phyloP scores from a whole-genome alignment of 495 filamentous ascomycete species.

The Lasiosphaeria ovina region DNA sequence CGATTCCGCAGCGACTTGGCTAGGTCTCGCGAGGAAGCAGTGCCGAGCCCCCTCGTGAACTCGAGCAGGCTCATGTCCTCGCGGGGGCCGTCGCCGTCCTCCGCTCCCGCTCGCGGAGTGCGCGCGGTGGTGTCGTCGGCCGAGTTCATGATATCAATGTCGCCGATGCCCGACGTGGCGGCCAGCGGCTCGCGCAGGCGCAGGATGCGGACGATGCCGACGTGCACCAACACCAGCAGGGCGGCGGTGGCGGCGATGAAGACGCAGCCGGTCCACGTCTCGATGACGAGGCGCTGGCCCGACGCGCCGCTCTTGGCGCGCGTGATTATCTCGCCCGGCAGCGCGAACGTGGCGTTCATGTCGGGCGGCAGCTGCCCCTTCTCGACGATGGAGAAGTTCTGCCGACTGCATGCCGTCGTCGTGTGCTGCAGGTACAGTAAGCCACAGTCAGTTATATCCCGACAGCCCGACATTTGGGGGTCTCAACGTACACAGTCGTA shows the following conservation, averaged over 20 bases:
- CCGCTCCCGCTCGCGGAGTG: too few species aligned
- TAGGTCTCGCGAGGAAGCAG: too few species aligned
- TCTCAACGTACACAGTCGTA: too few species aligned
- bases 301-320: conserved; percentile 14
- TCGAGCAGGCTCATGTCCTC: too few species aligned
- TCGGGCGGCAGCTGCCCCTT: background rate
- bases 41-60: too few species aligned
- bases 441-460: too few species aligned
- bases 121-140: too few species aligned
- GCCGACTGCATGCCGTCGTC: conserved; percentile 14
- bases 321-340: conserved; percentile 11
- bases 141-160: conserved; percentile 12
- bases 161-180: conserved; percentile 7
- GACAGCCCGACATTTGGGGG: too few species aligned
- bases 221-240: conserved; percentile 31
- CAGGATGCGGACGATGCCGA: conserved; percentile 40
- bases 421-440: conserved; percentile 5
- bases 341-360: background rate
- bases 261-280: conserved; percentile 17
- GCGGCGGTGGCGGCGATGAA: conserved; percentile 16
- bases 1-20: too few species aligned
- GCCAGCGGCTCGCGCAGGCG: conserved; percentile 6
- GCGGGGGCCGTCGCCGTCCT: too few species aligned
- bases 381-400: conserved; percentile 17
- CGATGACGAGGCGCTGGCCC: conserved; percentile 9